Evolutionary conservation across 2,329 filamentous ascomycete genomes (phyloP).

Genomic region (Raffaelea deltoideospora): DNA sequence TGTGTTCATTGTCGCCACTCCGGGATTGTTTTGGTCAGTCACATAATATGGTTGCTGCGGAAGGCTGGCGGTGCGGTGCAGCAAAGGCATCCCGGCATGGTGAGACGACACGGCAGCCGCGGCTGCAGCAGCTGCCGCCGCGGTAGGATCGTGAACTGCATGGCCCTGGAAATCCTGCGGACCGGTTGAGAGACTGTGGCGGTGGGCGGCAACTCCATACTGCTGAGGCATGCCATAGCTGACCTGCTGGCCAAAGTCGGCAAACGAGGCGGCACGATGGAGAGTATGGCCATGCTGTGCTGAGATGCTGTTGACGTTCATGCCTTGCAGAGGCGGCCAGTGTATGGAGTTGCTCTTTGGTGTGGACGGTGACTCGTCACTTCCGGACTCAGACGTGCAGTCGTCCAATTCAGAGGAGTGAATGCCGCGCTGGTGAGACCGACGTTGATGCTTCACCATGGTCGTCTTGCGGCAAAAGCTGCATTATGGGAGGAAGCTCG

Average conservation of each 20-base stretch:
- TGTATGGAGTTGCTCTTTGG: constrained; percentile 36
- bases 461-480: constrained; percentile 61
- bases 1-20: constrained; percentile 45
- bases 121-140: background rate
- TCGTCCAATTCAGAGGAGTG: constrained; percentile 41
- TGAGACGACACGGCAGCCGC: constrained; percentile 5
- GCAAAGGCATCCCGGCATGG: constrained; percentile 28
- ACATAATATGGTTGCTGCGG: constrained; percentile 37
- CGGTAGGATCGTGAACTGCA: constrained; percentile 20
- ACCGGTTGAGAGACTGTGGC: constrained; percentile 30
- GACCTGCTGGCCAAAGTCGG: constrained; percentile 35
- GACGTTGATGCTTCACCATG: constrained; percentile 52
- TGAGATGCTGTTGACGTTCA: constrained; percentile 20
- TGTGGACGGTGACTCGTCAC: constrained; percentile 43
- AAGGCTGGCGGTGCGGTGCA: constrained; percentile 33
- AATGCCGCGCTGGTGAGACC: constrained; percentile 43
- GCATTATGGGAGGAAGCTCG: too few species aligned
- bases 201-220: constrained; percentile 25
- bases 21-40: constrained; percentile 45
- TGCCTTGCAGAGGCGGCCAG: constrained; percentile 29
- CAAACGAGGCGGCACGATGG: constrained; percentile 38
- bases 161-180: constrained; percentile 28
- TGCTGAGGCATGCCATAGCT: constrained; percentile 26
- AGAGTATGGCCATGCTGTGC: constrained; percentile 19
- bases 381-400: constrained; percentile 39